Evolutionary conservation across 441 rosid genomes (phyloP).

Genomic region (Corymbia calophylla): DNA sequence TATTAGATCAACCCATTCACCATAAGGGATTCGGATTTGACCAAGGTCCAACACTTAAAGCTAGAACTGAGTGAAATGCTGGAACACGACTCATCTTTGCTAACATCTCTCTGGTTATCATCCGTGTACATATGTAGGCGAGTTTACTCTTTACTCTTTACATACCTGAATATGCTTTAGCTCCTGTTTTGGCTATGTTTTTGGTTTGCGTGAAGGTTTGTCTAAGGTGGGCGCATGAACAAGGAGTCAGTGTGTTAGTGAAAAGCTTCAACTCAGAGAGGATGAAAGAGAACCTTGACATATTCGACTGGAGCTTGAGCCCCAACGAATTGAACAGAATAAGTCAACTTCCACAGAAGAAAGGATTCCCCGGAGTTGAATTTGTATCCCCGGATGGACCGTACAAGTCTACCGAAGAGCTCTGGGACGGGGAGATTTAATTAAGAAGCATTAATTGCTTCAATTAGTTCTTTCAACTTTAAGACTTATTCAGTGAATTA

Average conservation of each 20-base stretch:
- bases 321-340: constrained; percentile 21
- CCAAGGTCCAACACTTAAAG: neutral
- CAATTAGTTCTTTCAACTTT: neutral
- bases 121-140: neutral
- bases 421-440: constrained; percentile 59
- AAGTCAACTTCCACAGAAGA: constrained; percentile 25
- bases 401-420: constrained; percentile 26
- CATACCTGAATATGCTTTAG: neutral
- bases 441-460: neutral
- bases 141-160: neutral
- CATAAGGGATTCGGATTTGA: neutral
- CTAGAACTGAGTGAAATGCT: neutral
- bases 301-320: constrained; percentile 38
- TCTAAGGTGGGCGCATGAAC: constrained; percentile 41
- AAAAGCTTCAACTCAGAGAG: constrained; percentile 43
- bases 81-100: neutral
- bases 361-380: constrained; percentile 13
- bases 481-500: neutral
- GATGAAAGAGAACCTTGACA: constrained; percentile 34
- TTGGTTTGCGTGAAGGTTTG: constrained; percentile 20
- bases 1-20: neutral
- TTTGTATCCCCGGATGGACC: constrained; percentile 29
- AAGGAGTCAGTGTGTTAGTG: constrained; percentile 33
- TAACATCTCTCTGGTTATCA: neutral
- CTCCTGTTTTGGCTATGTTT: neutral